A percentile compares a stretch with the other conserved stretches of the same genome.
phyloP scores from a whole-genome alignment of 2,329 filamentous ascomycete genomes.

The Penicillium sp. region DNA sequence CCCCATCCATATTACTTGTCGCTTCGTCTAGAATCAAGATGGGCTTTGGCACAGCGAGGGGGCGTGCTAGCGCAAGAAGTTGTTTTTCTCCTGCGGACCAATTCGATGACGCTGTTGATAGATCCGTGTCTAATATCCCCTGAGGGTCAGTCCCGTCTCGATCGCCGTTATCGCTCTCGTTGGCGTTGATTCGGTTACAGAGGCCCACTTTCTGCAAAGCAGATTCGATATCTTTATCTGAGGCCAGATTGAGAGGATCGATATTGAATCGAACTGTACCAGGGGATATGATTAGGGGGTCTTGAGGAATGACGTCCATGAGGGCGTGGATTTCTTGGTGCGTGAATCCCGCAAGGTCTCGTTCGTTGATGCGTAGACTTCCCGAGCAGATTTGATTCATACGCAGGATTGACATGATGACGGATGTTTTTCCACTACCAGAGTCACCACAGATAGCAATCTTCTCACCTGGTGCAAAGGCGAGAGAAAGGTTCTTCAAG shows the following conservation, averaged over 20 bases:
- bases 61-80: slow-evolving; percentile 70
- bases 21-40: slow-evolving; percentile 22
- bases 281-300: slow-evolving; percentile 21
- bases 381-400: slow-evolving; percentile 18
- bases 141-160: no score
- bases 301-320: slow-evolving; percentile 23
- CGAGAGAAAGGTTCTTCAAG: slow-evolving; percentile 1
- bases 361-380: slow-evolving; percentile 1
- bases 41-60: slow-evolving; percentile 48
- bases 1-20: slow-evolving; percentile 14
- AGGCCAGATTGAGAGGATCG: slow-evolving; percentile 29
- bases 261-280: slow-evolving; percentile 48
- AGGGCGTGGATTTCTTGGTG: not conserved
- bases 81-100: slow-evolving; percentile 69
- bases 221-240: not conserved
- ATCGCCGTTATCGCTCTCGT: not conserved
- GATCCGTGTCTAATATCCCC: no score
- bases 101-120: not conserved
- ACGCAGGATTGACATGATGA: slow-evolving; percentile 24
- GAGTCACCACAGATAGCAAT: slow-evolving; percentile 10
- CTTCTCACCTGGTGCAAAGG: slow-evolving; percentile 4
- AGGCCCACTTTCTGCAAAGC: not conserved
- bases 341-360: no score
- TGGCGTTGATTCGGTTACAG: not conserved
- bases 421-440: slow-evolving; percentile 9